These are phyloP conservation scores for Scheffersomyces amazonensis DNA, from an alignment of 805 yeast genomes.

Conservation along the genomic window DNA sequence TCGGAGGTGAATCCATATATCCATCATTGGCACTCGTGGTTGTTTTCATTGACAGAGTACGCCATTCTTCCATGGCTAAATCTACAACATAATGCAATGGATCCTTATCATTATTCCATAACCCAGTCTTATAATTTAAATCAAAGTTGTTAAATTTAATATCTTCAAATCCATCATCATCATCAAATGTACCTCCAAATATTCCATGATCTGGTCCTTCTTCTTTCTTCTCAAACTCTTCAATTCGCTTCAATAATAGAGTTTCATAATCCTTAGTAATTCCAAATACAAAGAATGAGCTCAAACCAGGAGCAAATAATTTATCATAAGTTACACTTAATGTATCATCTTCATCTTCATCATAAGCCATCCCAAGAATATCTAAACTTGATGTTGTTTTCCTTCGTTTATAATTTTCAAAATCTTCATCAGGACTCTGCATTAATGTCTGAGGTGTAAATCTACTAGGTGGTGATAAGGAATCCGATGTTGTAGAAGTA, in stretches of 20 bases:
- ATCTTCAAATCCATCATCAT: not conserved
- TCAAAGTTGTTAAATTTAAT: conserved; percentile 1
- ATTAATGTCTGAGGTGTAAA: too few species aligned
- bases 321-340: not conserved
- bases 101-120: conserved; percentile 5
- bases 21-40: not conserved
- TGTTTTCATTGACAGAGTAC: conserved; percentile 1
- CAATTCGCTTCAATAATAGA: not conserved
- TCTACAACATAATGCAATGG: not conserved
- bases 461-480: too few species aligned
- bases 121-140: conserved; percentile 4
- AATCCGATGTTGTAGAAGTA: too few species aligned
- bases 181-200: not conserved
- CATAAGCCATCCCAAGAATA: too few species aligned
- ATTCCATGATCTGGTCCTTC: not conserved
- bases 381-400: too few species aligned
- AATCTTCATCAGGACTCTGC: not conserved
- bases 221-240: not conserved
- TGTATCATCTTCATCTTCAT: not conserved
- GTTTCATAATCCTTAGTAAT: not conserved
- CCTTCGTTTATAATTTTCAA: not conserved
- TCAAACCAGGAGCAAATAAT: not conserved
- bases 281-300: not conserved
- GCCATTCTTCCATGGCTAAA: not conserved
- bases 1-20: not conserved